phyloP scores from a whole-genome alignment of 257 asterid species.

The Voacanga thouarsii region DNA sequence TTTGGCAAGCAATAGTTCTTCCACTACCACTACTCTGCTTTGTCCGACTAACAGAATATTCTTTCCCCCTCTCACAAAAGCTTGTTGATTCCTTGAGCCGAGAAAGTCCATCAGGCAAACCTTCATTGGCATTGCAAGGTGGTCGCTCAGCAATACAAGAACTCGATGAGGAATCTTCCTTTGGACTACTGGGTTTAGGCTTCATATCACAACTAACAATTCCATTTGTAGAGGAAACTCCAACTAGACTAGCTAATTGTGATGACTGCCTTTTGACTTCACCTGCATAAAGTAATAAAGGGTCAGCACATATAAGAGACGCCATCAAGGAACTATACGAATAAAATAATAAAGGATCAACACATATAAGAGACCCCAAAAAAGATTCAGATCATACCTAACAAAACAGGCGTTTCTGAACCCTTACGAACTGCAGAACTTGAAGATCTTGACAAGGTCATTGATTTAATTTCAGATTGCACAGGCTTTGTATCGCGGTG shows the following conservation, averaged over 20 bases:
- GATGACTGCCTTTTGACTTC: constrained; percentile 60
- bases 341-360: constrained; percentile 11
- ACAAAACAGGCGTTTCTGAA: constrained; percentile 38
- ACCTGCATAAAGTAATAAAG: constrained; percentile 38
- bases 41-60: constrained; percentile 50
- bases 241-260: constrained; percentile 17
- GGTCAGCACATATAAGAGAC: constrained; percentile 5
- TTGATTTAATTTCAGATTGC: constrained; percentile 48
- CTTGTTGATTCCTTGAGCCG: constrained; percentile 41
- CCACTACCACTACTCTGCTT: constrained; percentile 30
- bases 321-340: constrained; percentile 10
- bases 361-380: constrained; percentile 16
- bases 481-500: constrained; percentile 45
- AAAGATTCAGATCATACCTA: constrained; percentile 38
- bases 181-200: constrained; percentile 35
- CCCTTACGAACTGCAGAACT: constrained; percentile 55
- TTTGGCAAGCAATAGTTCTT: constrained; percentile 26
- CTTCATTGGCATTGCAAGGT: constrained; percentile 38
- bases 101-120: constrained; percentile 44
- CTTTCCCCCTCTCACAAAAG: constrained; percentile 51
- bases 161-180: constrained; percentile 41
- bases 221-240: constrained; percentile 37
- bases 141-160: constrained; percentile 40
- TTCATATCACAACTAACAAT: constrained; percentile 39
- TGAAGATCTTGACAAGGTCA: constrained; percentile 44